Conservation (phyloP, 2,329 filamentous ascomycete species). For the Aspergillus ibericus region DNA sequence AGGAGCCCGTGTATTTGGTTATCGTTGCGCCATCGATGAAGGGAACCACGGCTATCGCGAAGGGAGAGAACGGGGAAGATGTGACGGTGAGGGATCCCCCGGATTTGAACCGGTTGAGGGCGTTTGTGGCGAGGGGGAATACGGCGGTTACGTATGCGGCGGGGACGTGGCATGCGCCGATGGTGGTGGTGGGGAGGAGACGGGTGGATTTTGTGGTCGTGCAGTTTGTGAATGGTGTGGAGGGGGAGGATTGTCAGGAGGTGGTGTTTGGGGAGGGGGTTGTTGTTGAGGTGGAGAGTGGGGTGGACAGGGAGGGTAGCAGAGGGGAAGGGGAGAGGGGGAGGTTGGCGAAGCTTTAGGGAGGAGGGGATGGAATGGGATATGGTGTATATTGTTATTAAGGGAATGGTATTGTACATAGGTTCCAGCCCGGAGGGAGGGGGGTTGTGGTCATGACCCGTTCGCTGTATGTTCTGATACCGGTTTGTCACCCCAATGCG, state of each 20-base stretch:
- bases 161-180: conserved; percentile 95
- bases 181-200: conserved; percentile 75
- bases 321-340: neutral
- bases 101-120: conserved; percentile 67
- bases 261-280: conserved; percentile 52
- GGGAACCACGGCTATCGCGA: conserved; percentile 36
- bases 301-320: conserved; percentile 13
- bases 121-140: conserved; percentile 73
- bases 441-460: neutral
- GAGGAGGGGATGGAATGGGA: neutral
- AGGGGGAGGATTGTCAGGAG: conserved; percentile 84
- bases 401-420: neutral
- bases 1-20: conserved; percentile 65
- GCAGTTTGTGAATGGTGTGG: conserved; percentile 83
- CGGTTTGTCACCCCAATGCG: neutral
- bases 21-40: conserved; percentile 80
- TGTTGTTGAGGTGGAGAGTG: conserved; percentile 31
- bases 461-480: neutral
- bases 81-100: conserved; percentile 57
- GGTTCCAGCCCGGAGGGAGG: neutral
- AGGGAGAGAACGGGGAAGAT: conserved; percentile 23
- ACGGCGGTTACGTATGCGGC: conserved; percentile 91
- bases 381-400: neutral
- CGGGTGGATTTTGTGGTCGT: conserved; percentile 84
- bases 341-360: conserved; percentile 8